These are phyloP conservation scores for Rhizopogon salebrosus DNA, from an alignment of 768 basidiomycete species.

Conservation along the genomic window DNA sequence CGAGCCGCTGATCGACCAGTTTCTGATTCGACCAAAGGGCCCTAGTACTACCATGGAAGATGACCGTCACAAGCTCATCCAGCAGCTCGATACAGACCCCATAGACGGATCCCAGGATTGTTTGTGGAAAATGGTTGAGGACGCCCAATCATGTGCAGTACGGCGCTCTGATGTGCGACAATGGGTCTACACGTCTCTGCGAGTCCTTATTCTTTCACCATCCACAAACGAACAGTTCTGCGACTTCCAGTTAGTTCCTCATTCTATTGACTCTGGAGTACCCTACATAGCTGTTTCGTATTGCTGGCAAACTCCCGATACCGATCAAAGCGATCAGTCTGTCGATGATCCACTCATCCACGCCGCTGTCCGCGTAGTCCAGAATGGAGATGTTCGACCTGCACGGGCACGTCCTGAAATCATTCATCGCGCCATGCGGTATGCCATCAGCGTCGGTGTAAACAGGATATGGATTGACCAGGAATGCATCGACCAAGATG, in stretches of 20 bases:
- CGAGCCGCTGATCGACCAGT: too few species aligned
- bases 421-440: background rate
- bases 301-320: background rate
- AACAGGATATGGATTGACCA: background rate
- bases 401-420: background rate
- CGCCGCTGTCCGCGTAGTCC: background rate
- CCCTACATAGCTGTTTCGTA: background rate
- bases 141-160: background rate
- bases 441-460: background rate
- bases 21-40: background rate
- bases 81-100: background rate
- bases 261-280: background rate
- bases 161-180: background rate
- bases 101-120: background rate
- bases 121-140: background rate
- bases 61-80: background rate
- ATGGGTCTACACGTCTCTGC: background rate
- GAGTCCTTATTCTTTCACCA: background rate
- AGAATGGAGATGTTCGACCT: background rate
- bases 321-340: background rate
- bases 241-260: background rate
- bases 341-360: too few species aligned
- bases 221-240: background rate
- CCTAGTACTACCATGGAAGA: background rate
- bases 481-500: background rate